A percentile compares a stretch with the other conserved stretches of the same genome.
Conservation (phyloP, 129 eudicot genomes). For the Flaveria sonorensis region DNA sequence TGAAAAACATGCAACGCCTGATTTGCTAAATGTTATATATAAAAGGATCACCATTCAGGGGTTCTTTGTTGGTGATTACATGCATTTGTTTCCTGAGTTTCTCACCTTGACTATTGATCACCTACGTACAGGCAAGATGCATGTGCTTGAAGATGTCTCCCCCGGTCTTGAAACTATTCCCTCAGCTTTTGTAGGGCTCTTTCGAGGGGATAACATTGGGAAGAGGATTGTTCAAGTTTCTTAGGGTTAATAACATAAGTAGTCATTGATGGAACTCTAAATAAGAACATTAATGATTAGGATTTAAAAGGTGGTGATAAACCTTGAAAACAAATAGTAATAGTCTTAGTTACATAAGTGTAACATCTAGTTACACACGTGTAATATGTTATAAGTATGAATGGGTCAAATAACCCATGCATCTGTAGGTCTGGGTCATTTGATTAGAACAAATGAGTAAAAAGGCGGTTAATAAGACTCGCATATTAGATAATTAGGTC, state of each 20-base stretch:
- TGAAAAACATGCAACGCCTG: conserved; percentile 48
- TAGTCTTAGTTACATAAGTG: too few species aligned
- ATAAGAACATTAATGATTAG: not conserved
- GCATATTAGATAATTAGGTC: too few species aligned
- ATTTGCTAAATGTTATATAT: conserved; percentile 66
- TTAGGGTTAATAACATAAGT: not conserved
- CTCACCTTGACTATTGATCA: conserved; percentile 51
- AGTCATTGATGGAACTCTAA: not conserved
- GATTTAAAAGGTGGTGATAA: too few species aligned
- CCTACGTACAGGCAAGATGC: conserved; percentile 46
- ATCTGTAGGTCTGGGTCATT: too few species aligned
- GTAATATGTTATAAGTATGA: too few species aligned
- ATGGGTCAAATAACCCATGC: too few species aligned
- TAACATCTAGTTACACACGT: too few species aligned
- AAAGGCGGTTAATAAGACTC: too few species aligned
- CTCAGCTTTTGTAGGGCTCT: conserved; percentile 69
- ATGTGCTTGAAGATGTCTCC: conserved; percentile 63
- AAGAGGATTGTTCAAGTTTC: conserved; percentile 60
- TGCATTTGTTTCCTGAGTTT: conserved; percentile 45
- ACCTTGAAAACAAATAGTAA: too few species aligned
- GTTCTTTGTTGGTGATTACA: conserved; percentile 54
- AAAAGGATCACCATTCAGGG: conserved; percentile 69
- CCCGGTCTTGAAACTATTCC: conserved; percentile 65
- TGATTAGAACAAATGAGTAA: too few species aligned
- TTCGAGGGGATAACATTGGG: conserved; percentile 64